Evolutionary conservation across 495 filamentous ascomycete genomes (phyloP).

Genomic region (Letharia columbiana): DNA sequence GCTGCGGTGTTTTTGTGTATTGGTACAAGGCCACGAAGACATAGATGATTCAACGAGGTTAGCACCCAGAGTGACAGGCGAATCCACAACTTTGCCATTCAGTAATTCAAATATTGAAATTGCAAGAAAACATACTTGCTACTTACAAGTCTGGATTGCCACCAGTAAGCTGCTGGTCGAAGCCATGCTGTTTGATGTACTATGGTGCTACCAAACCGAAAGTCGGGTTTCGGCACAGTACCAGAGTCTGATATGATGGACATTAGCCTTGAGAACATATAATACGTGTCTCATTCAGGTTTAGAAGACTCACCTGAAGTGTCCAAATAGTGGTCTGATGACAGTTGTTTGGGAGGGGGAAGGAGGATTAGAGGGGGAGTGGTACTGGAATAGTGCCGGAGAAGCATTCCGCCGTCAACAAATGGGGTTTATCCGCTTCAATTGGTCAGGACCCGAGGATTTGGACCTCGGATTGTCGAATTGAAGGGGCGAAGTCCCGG

Average conservation of each 20-base stretch:
- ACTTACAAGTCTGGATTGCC: not conserved
- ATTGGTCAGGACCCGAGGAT: not conserved
- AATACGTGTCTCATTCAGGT: not conserved
- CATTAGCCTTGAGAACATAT: not conserved
- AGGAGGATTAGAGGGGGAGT: not conserved
- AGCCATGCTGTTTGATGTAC: not conserved
- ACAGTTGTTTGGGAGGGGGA: not conserved
- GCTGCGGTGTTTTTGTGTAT: not conserved
- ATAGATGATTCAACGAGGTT: not conserved
- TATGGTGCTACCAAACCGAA: not conserved
- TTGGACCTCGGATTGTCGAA: not conserved
- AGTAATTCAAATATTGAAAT: not conserved
- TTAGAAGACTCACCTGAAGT: not conserved
- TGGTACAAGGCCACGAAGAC: not conserved
- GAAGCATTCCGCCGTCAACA: constrained; percentile 1
- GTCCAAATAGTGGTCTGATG: no score
- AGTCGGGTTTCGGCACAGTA: not conserved
- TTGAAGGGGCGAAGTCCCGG: not conserved
- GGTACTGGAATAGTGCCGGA: not conserved
- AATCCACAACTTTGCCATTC: not conserved
- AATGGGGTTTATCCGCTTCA: not conserved
- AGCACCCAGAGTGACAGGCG: not conserved
- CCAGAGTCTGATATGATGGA: not conserved
- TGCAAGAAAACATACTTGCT: not conserved
- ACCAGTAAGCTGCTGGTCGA: not conserved